Evolutionary conservation across 352 stramenopile species (phyloP).

Genomic region (Globisporangium recalcitrans): DNA sequence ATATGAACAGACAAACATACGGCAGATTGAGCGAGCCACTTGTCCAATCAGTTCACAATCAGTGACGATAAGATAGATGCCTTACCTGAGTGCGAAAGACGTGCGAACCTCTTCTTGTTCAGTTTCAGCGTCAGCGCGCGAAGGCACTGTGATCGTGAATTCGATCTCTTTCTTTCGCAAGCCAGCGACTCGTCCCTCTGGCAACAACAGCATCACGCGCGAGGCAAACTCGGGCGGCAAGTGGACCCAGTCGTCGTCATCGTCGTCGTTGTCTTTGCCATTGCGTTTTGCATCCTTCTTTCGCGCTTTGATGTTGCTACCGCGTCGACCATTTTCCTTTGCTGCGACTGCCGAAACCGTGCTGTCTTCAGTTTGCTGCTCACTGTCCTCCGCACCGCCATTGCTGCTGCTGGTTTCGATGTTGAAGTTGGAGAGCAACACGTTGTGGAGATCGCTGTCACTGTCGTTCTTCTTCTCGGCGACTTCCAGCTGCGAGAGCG

Average conservation of each 20-base stretch:
- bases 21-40: background rate
- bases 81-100: conserved; percentile 49
- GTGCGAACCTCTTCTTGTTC: conserved; percentile 31
- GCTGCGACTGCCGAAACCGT: background rate
- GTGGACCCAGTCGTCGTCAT: conserved; percentile 66
- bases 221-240: conserved; percentile 65
- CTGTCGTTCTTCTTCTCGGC: background rate
- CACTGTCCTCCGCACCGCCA: background rate
- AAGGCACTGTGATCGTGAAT: conserved; percentile 48
- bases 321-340: conserved; percentile 3
- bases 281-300: background rate
- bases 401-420: background rate
- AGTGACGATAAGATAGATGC: background rate
- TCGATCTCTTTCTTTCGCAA: conserved; percentile 59
- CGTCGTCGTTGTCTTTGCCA: conserved; percentile 5
- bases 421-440: conserved; percentile 9
- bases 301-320: background rate
- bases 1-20: background rate
- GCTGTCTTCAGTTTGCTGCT: background rate
- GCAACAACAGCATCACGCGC: conserved; percentile 66
- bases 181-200: conserved; percentile 43
- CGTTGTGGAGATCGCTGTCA: background rate
- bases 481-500: conserved; percentile 9
- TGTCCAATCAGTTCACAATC: background rate
- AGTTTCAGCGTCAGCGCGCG: background rate